Evolutionary conservation across 2,329 filamentous ascomycete species (phyloP), one percentile per base, ranked within the genome.

Genomic region (Phialophora chinensis): DNA sequence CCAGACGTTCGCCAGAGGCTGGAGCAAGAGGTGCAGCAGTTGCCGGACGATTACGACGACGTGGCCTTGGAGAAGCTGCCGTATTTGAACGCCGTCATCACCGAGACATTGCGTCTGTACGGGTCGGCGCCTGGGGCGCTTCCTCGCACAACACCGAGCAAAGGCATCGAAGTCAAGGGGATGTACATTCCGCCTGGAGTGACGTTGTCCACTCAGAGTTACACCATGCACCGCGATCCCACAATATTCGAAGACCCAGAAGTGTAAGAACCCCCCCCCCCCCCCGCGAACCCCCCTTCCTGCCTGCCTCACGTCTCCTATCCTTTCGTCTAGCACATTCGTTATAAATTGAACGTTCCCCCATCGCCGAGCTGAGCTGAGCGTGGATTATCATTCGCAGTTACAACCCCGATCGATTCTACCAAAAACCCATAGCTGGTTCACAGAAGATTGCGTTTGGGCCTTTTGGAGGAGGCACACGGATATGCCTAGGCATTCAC

Each of bases 401-500:
- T 31, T 88, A 85, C 80, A 78, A 85, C 56, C 78, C 82, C 29
- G 78, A 73, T 2, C 78, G 86, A 8, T 88, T 86, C 85, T 62
- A 78, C 54, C 35, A 50, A 5, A 20, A 60, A 31, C 10, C 23
- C 31, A 42, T 55, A n/a, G 12, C 23, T 12, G 54, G 27, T 20
- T 25, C 7, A 7, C 63, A 65, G 50, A 67, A 69, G 42, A 38
- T 27, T 42, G 85, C 85, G 17, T 90, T 89, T 69, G 87, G 88
- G 80, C 88, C 88, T 0, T 91, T 91, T 74, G 87, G 88, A 1
- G 89, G 86, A 20, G 90, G 90, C 0, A 87, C 88, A 0, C 80
- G 89, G 27, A 88, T 89, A 77, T 92, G 90, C 70, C 80, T 92
- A 4, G 90, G 89, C 0, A 85, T 87, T 5, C 88, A 91, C 71